phyloP scores from a whole-genome alignment of 148 eudicot species.

The Silene latifolia region DNA sequence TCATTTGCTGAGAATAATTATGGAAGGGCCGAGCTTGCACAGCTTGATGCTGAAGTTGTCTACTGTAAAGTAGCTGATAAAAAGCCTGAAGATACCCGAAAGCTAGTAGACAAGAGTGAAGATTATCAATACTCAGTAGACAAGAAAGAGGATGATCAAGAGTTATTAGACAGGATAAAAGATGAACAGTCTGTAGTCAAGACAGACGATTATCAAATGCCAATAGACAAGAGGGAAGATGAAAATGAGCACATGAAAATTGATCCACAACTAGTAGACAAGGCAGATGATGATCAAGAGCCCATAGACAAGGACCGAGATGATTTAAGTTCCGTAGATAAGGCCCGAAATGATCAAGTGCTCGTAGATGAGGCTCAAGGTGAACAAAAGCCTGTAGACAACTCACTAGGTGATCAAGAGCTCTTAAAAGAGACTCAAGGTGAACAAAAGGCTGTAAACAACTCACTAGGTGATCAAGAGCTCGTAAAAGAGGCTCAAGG shows the following conservation, averaged over 20 bases:
- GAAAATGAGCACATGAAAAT: not conserved
- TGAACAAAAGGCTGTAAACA: not conserved
- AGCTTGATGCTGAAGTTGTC: slow-evolving; percentile 13
- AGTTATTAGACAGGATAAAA: not conserved
- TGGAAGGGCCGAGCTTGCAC: slow-evolving; percentile 44
- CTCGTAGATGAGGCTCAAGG: not conserved
- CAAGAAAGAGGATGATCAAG: not conserved
- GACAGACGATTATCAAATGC: not conserved
- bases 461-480: not conserved
- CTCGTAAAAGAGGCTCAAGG: no score
- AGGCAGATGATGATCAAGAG: not conserved
- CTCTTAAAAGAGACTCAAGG: no score
- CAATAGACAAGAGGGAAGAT: not conserved
- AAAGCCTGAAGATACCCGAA: slow-evolving; percentile 1
- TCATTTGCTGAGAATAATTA: slow-evolving; percentile 34
- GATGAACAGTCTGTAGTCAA: not conserved
- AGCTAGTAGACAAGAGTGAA: not conserved
- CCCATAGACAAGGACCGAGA: not conserved
- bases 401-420: not conserved
- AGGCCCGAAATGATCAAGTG: not conserved
- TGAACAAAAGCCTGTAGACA: not conserved
- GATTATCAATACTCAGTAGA: not conserved
- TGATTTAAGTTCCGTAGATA: not conserved
- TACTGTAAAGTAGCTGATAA: slow-evolving; percentile 1
- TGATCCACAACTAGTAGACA: slow-evolving; percentile 1